These are phyloP conservation scores for Rugonectria rugulosa DNA, from an alignment of 2,329 filamentous ascomycete genomes.

Conservation along the genomic window DNA sequence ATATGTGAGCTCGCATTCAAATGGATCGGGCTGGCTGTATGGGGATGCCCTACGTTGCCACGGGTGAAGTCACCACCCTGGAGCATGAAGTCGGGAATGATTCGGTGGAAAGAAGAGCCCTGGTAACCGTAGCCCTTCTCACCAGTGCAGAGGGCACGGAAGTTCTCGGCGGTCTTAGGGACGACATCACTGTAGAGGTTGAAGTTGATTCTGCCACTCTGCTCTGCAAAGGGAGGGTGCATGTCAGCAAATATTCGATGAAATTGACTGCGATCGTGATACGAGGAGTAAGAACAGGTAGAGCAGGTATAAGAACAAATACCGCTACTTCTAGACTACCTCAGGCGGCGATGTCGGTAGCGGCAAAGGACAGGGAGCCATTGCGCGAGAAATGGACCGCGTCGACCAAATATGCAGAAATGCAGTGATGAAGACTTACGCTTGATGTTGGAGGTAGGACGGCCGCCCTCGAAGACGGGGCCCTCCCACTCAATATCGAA, in stretches of 20 bases:
- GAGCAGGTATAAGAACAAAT: no score
- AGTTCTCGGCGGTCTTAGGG: slow-evolving; percentile 88
- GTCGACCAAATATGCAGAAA: no score
- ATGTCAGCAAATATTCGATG: slow-evolving; percentile 30
- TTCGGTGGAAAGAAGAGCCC: slow-evolving; percentile 87
- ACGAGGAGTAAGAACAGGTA: no score
- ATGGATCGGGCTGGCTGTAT: background rate
- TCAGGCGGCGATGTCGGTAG: no score
- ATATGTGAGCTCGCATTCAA: slow-evolving; percentile 27
- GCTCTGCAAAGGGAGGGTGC: slow-evolving; percentile 57
- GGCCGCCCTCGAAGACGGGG: slow-evolving; percentile 69
- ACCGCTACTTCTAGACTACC: no score
- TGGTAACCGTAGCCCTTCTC: slow-evolving; percentile 85
- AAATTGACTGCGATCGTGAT: background rate
- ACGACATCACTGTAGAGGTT: slow-evolving; percentile 85
- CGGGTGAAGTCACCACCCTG: slow-evolving; percentile 97
- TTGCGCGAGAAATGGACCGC: no score
- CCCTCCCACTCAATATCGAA: slow-evolving; percentile 80
- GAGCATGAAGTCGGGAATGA: slow-evolving; percentile 94
- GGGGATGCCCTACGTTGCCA: slow-evolving; percentile 73
- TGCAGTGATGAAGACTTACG: no score
- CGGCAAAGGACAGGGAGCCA: no score
- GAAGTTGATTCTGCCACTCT: slow-evolving; percentile 85
- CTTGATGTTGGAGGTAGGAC: slow-evolving; percentile 62
- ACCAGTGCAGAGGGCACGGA: slow-evolving; percentile 81